Conservation (phyloP, 352 stramenopile species). For the Labyrinthula sp. region DNA sequence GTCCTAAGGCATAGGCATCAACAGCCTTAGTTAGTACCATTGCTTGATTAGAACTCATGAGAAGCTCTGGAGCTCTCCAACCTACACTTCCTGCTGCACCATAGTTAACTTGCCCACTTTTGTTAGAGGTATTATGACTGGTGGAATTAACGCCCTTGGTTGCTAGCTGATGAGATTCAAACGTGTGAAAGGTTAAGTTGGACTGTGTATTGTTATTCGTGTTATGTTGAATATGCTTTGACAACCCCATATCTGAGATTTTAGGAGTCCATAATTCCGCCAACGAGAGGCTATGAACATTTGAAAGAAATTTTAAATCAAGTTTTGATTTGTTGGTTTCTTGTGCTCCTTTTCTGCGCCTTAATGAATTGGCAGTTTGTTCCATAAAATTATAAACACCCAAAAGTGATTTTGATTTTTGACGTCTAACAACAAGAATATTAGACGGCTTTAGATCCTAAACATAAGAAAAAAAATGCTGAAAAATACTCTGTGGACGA, state of each 20-base stretch:
- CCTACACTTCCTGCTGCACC: slow-evolving; percentile 15
- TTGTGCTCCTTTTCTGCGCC: neutral
- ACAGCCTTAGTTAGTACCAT: slow-evolving; percentile 3
- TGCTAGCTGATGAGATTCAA: too few relatives aligned
- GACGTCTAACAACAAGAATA: slow-evolving; percentile 16
- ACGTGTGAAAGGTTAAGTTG: too few relatives aligned
- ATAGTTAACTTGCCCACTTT: slow-evolving; percentile 17
- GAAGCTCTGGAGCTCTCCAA: slow-evolving; percentile 18
- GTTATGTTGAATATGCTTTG: too few relatives aligned
- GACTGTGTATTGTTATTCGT: too few relatives aligned
- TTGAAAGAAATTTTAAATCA: neutral
- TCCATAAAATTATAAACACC: slow-evolving; percentile 1
- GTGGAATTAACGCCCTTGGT: slow-evolving; percentile 18
- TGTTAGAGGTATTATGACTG: slow-evolving; percentile 19
- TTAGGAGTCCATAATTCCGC: slow-evolving; percentile 21
- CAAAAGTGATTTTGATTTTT: slow-evolving; percentile 1
- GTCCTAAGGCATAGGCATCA: slow-evolving; percentile 13
- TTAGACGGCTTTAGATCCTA: slow-evolving; percentile 28
- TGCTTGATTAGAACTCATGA: slow-evolving; percentile 3
- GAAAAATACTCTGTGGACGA: too few relatives aligned
- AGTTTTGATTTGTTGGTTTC: slow-evolving; percentile 1
- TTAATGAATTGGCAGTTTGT: neutral
- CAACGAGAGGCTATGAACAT: slow-evolving; percentile 9
- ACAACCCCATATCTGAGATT: slow-evolving; percentile 26
- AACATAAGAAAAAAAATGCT: too few relatives aligned